Base-by-base conservation (phyloP, 371 early-diverging fungal species). In the Syncephalastrum contaminatum region DNA sequence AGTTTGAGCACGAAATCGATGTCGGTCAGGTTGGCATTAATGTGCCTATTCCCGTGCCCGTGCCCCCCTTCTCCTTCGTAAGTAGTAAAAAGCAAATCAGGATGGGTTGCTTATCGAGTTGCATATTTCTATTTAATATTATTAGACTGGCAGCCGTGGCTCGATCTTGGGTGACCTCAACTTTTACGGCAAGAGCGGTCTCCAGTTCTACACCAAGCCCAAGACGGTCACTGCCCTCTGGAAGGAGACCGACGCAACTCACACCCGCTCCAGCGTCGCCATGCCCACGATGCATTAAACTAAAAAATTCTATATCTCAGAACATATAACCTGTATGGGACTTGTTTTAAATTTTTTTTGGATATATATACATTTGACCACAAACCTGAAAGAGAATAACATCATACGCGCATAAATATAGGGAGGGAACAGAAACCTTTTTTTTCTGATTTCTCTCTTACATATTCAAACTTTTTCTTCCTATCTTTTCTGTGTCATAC, bases 171-270 rank as follows among this genome's bases (percentile, higher is more conserved):
- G 98, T 43, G 98, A 98, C 64, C 74, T 94, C 59, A 96, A 98
- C 89, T 98, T 98, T 64, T 98, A 96, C 69, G 85, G 87, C 62
- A 87, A 81, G 72, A 75, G 84, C 39, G 93, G 92, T 53, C 66
- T 93, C 53, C 77, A 72, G 67, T 97, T 97, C 73, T 97, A 91
- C 78, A 96, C 98, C 50, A 88, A 89, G 69, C 87, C 87, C 66
- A 97, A 97, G 88, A 96, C 97, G 4, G 86, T 97, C 51, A 97
- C 96, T 60, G 82, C 95, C 45, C 80, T 94, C 56, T 97, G 97
- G 97, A 83, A 93, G 61, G 81, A 85, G 55, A 89, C 93, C 68
- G 96, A 95, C 53, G 62, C 61, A 36, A 42, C 52, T 27, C 64
- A 68, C 51, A 61, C 55, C 51, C 61, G 60, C 43, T 52, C 58